Evolutionary conservation across 2,329 filamentous ascomycete species (phyloP).

Genomic region (Epichloe glyceriae): DNA sequence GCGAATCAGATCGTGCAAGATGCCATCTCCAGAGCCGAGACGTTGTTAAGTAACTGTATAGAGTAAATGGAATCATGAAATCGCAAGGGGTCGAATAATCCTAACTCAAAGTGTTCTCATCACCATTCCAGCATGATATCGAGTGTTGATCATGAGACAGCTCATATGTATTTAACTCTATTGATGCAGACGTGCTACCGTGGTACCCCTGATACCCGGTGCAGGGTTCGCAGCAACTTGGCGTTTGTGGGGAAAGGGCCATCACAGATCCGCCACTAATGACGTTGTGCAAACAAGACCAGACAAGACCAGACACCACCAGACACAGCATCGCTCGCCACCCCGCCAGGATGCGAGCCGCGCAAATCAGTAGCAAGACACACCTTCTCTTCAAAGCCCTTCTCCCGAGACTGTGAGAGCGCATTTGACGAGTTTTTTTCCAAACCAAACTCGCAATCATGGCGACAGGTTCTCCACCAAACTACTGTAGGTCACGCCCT

Average conservation of each 20-base stretch:
- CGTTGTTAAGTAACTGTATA: constrained; percentile 11
- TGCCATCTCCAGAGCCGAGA: constrained; percentile 20
- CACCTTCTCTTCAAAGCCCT: not conserved
- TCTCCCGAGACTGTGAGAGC: not conserved
- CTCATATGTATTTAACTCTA: too few species aligned
- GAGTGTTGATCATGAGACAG: too few species aligned
- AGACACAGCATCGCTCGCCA: not conserved
- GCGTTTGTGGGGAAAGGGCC: too few species aligned
- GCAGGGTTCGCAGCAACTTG: too few species aligned
- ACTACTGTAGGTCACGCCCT: constrained; percentile 40
- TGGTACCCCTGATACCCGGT: too few species aligned
- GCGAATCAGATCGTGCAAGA: constrained; percentile 18
- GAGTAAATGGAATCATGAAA: not conserved
- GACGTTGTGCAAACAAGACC: constrained; percentile 14
- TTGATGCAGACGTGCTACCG: too few species aligned
- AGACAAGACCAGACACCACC: not conserved
- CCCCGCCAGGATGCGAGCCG: not conserved
- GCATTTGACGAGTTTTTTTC: not conserved
- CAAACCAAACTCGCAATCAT: constrained; percentile 12
- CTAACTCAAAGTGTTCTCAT: too few species aligned
- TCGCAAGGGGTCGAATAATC: too few species aligned
- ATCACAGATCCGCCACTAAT: constrained; percentile 24
- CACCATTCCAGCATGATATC: too few species aligned
- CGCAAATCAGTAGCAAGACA: not conserved
- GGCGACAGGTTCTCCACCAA: constrained; percentile 32